Conservation (phyloP, 1,284 basidiomycete species). For the Irpex sp. region DNA sequence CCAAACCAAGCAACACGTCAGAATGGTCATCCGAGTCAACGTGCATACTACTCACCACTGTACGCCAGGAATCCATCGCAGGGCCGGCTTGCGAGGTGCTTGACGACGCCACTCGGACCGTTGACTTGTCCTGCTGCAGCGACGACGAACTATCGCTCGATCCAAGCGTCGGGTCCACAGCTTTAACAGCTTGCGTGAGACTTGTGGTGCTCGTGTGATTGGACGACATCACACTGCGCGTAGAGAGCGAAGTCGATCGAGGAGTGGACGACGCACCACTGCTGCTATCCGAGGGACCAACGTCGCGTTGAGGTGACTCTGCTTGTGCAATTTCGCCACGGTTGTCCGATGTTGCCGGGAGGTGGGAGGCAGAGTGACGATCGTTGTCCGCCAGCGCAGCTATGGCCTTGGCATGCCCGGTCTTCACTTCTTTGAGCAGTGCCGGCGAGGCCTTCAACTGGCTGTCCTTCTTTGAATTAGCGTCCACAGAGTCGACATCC, state of each 20-base stretch:
- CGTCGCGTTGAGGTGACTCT: neutral
- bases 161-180: neutral
- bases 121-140: neutral
- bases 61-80: constrained; percentile 27
- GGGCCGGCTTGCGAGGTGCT: neutral
- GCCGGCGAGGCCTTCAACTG: neutral
- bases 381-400: neutral
- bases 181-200: neutral
- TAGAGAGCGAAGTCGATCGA: neutral
- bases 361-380: neutral
- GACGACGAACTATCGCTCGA: neutral
- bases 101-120: constrained; percentile 4
- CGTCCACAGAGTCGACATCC: constrained; percentile 21
- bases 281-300: neutral
- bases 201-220: neutral
- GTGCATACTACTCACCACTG: constrained; percentile 21
- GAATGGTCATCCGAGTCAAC: neutral
- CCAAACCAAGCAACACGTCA: neutral
- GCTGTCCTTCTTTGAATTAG: neutral
- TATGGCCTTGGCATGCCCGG: neutral
- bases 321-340: neutral
- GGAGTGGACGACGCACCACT: neutral
- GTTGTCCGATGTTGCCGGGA: neutral
- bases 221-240: neutral
- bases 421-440: neutral